Percentiles rank a stretch among this genome's conserved stretches.
Conservation (phyloP, 2,329 filamentous ascomycete species). For the Cladophialophora psammophila region DNA sequence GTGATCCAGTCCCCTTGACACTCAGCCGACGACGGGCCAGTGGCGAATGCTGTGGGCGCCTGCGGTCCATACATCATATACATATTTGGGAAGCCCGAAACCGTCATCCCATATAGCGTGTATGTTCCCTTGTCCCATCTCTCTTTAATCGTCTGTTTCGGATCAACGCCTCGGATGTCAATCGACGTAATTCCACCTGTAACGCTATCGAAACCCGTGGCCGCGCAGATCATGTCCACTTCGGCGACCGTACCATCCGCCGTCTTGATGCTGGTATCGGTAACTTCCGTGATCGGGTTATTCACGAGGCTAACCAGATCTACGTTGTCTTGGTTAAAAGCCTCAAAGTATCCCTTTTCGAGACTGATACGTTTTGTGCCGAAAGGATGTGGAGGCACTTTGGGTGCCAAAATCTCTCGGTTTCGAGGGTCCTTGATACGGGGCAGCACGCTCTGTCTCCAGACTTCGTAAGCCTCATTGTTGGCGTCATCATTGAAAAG, state of each 20-base stretch:
- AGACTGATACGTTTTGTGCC: constrained; percentile 65
- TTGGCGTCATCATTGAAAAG: background rate
- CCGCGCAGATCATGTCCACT: constrained; percentile 51
- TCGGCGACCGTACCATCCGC: constrained; percentile 48
- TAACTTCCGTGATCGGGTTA: constrained; percentile 50
- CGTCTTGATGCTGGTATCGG: constrained; percentile 50
- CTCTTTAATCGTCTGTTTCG: constrained; percentile 22
- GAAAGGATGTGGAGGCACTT: constrained; percentile 65
- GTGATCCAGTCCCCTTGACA: constrained; percentile 62
- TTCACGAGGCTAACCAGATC: constrained; percentile 47
- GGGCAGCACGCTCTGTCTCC: constrained; percentile 53
- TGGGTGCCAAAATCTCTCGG: constrained; percentile 57
- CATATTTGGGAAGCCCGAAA: constrained; percentile 56
- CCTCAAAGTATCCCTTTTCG: constrained; percentile 57
- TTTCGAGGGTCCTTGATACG: constrained; percentile 59
- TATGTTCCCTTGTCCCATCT: constrained; percentile 42
- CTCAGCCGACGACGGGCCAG: constrained; percentile 61
- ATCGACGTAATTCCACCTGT: constrained; percentile 50
- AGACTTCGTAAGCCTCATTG: constrained; percentile 50
- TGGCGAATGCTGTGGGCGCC: constrained; percentile 53
- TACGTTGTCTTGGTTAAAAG: constrained; percentile 47
- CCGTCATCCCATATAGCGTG: constrained; percentile 52
- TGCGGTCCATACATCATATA: constrained; percentile 64
- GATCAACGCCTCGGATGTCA: constrained; percentile 51
- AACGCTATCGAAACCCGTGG: constrained; percentile 54